A percentile compares a stretch with the other conserved stretches of the same genome.
Conservation (phyloP, 2,329 filamentous ascomycete species). For the Hymenoscyphus linearis region DNA sequence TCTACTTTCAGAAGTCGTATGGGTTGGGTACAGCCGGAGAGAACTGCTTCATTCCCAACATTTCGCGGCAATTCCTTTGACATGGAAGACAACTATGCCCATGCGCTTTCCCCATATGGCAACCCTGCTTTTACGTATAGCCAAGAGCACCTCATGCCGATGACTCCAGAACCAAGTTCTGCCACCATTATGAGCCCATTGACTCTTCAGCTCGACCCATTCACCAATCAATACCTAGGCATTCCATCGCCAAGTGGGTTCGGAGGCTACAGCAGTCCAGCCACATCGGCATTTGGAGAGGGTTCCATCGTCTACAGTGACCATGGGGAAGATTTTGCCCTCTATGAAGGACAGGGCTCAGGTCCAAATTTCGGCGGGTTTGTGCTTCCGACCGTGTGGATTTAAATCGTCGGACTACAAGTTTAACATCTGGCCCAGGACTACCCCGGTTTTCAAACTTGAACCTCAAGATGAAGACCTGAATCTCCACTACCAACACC, state of each 20-base stretch:
- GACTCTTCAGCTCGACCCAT: slow-evolving; percentile 42
- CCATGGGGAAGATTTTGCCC: slow-evolving; percentile 44
- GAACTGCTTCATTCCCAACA: slow-evolving; percentile 56
- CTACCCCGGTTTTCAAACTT: slow-evolving; percentile 26
- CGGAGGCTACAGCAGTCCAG: slow-evolving; percentile 50
- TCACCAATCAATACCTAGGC: slow-evolving; percentile 53
- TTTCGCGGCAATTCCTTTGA: slow-evolving; percentile 53
- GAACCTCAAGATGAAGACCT: slow-evolving; percentile 23
- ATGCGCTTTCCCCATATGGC: slow-evolving; percentile 47
- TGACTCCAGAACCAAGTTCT: slow-evolving; percentile 44
- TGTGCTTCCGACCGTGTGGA: slow-evolving; percentile 34
- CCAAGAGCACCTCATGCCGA: slow-evolving; percentile 54
- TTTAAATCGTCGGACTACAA: slow-evolving; percentile 30
- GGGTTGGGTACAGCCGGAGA: slow-evolving; percentile 58
- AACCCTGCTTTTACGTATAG: slow-evolving; percentile 60
- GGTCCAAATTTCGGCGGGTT: slow-evolving; percentile 33
- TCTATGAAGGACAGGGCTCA: slow-evolving; percentile 32
- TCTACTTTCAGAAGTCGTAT: slow-evolving; percentile 64
- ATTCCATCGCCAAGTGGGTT: slow-evolving; percentile 57
- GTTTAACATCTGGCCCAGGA: slow-evolving; percentile 33
- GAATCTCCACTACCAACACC: slow-evolving; percentile 7
- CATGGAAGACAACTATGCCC: slow-evolving; percentile 39
- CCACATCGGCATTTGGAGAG: slow-evolving; percentile 57
- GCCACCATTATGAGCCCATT: slow-evolving; percentile 48
- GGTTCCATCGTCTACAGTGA: slow-evolving; percentile 60